phyloP scores from a whole-genome alignment of 2,329 filamentous ascomycete genomes.

The Talaromyces pinophilus region DNA sequence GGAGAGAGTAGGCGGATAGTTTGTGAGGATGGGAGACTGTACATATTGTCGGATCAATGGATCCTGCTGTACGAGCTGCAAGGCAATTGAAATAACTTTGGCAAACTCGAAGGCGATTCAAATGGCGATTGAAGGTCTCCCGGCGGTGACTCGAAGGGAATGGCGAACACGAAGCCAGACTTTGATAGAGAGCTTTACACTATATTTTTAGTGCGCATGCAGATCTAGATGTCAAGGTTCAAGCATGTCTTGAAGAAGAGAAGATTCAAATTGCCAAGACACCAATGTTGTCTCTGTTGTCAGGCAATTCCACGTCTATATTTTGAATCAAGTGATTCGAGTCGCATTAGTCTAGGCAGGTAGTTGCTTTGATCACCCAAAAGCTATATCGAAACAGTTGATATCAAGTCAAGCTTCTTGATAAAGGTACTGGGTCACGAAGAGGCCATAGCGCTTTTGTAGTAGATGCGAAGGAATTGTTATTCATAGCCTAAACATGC shows the following conservation, averaged over 20 bases:
- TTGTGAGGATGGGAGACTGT: neutral
- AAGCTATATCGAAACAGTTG: neutral
- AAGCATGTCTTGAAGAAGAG: neutral
- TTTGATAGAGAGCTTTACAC: neutral
- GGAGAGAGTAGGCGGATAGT: neutral
- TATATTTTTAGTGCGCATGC: neutral
- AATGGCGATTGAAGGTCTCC: neutral
- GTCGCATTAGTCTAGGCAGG: neutral
- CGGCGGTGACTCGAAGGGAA: neutral
- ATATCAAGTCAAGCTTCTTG: neutral
- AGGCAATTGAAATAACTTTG: neutral
- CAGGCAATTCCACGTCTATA: neutral
- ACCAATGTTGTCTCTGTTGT: neutral
- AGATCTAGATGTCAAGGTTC: neutral
- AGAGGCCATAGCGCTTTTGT: neutral
- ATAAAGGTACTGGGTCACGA: neutral
- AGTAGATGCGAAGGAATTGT: neutral
- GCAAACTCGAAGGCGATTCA: neutral
- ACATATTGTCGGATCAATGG: neutral
- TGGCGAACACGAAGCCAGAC: neutral
- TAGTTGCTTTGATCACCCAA: neutral
- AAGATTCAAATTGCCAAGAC: neutral
- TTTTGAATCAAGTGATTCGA: neutral
- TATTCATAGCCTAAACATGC: neutral
- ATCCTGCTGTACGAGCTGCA: neutral